These are phyloP conservation scores for Aspergillus luchuensis DNA, from an alignment of 2,329 filamentous ascomycete species.

Conservation along the genomic window DNA sequence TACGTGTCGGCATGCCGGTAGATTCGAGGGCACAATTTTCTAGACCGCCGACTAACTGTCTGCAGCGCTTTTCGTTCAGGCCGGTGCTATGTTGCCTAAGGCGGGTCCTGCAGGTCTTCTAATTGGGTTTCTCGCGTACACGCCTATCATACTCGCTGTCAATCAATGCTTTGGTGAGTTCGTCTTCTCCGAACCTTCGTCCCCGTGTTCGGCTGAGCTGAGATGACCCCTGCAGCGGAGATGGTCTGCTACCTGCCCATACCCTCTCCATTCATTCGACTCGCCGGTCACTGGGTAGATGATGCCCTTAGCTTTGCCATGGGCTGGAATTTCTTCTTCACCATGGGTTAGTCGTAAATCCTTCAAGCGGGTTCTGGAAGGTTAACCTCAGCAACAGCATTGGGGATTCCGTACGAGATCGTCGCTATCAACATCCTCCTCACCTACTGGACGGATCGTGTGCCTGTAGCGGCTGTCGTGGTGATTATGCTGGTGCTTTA, in stretches of 20 bases:
- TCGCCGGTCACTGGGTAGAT: constrained; percentile 33
- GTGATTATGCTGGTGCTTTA: constrained; percentile 44
- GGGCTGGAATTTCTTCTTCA: constrained; percentile 34
- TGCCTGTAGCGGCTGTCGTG: constrained; percentile 42
- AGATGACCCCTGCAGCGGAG: constrained; percentile 21
- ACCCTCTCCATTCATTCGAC: constrained; percentile 28
- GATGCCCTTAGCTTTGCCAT: constrained; percentile 33
- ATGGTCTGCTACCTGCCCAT: constrained; percentile 34
- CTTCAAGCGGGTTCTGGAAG: accelerated
- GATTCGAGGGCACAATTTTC: background rate
- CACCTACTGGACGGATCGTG: constrained; percentile 42
- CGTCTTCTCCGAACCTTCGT: background rate
- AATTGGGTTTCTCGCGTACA: constrained; percentile 28
- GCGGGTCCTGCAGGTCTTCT: constrained; percentile 40
- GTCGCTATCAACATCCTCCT: constrained; percentile 43
- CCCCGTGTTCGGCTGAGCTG: background rate
- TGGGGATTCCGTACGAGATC: constrained; percentile 41
- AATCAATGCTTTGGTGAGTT: constrained; percentile 30
- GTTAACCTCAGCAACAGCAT: constrained; percentile 11
- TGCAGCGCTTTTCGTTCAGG: constrained; percentile 32
- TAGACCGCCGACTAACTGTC: background rate
- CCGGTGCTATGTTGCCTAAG: constrained; percentile 38
- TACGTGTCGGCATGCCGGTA: constrained; percentile 16
- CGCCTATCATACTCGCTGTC: constrained; percentile 34
- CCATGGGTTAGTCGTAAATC: constrained; percentile 20